Evolutionary conservation across 2,329 filamentous ascomycete genomes (phyloP).

Genomic region (Cercospora sp.): DNA sequence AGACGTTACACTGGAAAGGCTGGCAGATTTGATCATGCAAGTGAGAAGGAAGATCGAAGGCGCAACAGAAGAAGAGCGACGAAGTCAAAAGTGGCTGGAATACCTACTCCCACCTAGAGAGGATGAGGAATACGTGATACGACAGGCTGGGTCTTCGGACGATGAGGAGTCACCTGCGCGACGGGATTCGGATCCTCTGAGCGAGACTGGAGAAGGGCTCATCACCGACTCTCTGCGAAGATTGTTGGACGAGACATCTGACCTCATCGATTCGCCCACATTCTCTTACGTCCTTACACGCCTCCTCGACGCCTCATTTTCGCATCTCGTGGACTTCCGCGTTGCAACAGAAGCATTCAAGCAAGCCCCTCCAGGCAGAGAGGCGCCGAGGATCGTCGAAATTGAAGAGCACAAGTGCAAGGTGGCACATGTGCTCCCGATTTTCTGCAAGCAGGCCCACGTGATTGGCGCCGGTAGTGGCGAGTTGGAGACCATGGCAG

Average conservation of each 20-base stretch:
- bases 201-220: constrained; percentile 34
- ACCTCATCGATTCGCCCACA: constrained; percentile 89
- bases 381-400: constrained; percentile 54
- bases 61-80: constrained; percentile 62
- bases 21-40: constrained; percentile 78
- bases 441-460: constrained; percentile 88
- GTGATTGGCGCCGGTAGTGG: constrained; percentile 75
- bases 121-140: constrained; percentile 80
- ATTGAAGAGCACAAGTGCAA: constrained; percentile 60
- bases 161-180: constrained; percentile 33
- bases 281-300: constrained; percentile 84
- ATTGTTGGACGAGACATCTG: constrained; percentile 91
- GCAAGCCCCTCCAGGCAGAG: constrained; percentile 47
- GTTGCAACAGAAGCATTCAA: constrained; percentile 79
- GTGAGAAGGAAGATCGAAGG: constrained; percentile 86
- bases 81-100: constrained; percentile 72
- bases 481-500: constrained; percentile 54
- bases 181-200: constrained; percentile 26
- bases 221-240: constrained; percentile 68
- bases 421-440: constrained; percentile 85
- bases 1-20: constrained; percentile 75
- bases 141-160: constrained; percentile 74
- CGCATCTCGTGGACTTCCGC: constrained; percentile 78
- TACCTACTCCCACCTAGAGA: constrained; percentile 78
- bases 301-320: constrained; percentile 85